Base-by-base conservation (phyloP, 2,329 filamentous ascomycete genomes). In the Curvularia sp. region DNA sequence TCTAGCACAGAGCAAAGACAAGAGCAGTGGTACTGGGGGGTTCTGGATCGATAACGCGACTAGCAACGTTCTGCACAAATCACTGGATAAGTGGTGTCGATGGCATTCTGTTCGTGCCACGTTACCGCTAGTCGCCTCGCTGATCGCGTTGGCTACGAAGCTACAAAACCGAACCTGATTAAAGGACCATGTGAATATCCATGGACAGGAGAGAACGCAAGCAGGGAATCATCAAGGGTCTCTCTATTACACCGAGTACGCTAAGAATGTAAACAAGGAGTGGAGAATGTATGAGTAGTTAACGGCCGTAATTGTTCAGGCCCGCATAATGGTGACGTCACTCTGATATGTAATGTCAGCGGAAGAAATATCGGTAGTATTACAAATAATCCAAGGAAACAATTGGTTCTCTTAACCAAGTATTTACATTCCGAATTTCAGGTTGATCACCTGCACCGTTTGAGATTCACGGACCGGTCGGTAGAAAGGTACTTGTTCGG, bases 101-200 rank as follows among this genome's bases (percentile, higher is more conserved):
- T 45, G 46, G 38, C 53, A 55, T 30, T 15, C 28, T 32, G 38
- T 55, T 28, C 45, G 53, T 5, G 46, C 53, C 6, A 55, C 53
- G 9, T 12, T 55, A 10, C 38, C 46, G 12, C 15, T 55, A 13
- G 34, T 55, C n/a, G 46, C 46, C 3, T 38, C 30, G 3, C 25
- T 50, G 39, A 28, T 38, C n/a, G 53, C 46, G 8, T 49, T 55
- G 21, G 32, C 21, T 5, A 12, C 38, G 13, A 55, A 45, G 19
- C 27, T 46, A 5, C 27, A 32, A 7, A 19, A 21, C 10, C 4
- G n/a, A 27, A 8, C 6, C 9, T 15, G 10, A n/a, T 13, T n/a
- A 8, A 27, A 13, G n/a, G 15, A 30, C 19, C 7, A 1, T 46
- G 27, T 18, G 18, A 15, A 41, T 19, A 7, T 19, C 2, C 5